phyloP scores from a whole-genome alignment of 129 eudicot species.

The Deinandra increscens region DNA sequence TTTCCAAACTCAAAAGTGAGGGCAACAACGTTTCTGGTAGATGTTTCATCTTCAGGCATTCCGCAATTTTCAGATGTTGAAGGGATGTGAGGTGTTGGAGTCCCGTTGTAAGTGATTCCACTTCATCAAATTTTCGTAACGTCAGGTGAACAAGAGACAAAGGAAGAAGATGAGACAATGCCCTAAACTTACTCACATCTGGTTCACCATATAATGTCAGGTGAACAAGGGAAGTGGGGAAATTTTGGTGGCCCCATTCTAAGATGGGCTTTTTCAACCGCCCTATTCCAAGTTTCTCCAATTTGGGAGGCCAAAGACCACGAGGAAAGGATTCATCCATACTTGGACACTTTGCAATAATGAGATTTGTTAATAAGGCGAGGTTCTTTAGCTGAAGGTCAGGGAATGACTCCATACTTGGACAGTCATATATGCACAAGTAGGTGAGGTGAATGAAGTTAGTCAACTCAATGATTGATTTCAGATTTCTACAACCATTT shows the following conservation, averaged over 20 bases:
- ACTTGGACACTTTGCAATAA: not conserved
- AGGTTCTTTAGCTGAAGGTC: not conserved
- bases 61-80: fast-evolving
- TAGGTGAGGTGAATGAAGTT: not conserved
- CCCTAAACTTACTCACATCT: not conserved
- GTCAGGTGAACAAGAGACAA: not conserved
- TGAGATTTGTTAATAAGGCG: not conserved
- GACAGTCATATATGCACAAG: fast-evolving
- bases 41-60: conserved; percentile 6
- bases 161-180: conserved; percentile 2
- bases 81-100: conserved; percentile 28
- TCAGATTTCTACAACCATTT: not conserved
- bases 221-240: not conserved
- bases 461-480: not conserved
- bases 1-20: not conserved
- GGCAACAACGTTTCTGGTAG: conserved; percentile 14
- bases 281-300: no score
- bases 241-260: no score
- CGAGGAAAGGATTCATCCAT: not conserved
- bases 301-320: no score
- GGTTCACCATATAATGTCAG: not conserved
- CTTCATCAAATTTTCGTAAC: not conserved
- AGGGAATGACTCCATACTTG: not conserved
- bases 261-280: no score
- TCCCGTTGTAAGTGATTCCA: not conserved